phyloP scores from a whole-genome alignment of 305 asterid species.

The Fraxinus sp. region DNA sequence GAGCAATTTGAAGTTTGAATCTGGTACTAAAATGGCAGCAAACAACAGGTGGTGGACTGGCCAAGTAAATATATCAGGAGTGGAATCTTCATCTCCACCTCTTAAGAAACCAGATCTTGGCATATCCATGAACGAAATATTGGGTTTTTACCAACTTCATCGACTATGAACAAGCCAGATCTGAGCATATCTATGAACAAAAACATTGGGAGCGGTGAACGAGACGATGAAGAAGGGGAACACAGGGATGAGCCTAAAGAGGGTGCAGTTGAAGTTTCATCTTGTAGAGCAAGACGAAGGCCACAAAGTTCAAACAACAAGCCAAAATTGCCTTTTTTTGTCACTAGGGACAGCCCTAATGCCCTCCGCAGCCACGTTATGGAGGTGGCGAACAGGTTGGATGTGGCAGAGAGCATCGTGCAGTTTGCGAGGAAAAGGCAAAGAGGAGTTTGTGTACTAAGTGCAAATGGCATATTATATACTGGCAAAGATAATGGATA shows the following conservation, averaged over 20 bases:
- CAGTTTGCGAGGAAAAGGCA: constrained; percentile 43
- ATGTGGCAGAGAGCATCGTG: constrained; percentile 43
- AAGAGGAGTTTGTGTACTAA: constrained; percentile 43
- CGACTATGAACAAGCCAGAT: constrained; percentile 41
- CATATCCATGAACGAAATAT: constrained; percentile 15
- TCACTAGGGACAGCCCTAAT: constrained; percentile 46
- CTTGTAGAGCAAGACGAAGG: constrained; percentile 40
- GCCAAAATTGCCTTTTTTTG: constrained; percentile 44
- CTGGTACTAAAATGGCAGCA: constrained; percentile 29
- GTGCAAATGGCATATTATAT: constrained; percentile 30
- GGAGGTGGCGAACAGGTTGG: constrained; percentile 45
- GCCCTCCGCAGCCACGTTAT: constrained; percentile 43
- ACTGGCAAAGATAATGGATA: too few relatives aligned
- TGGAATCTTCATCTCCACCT: constrained; percentile 37
- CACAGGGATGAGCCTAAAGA: constrained; percentile 42
- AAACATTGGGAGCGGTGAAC: constrained; percentile 23
- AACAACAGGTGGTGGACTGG: constrained; percentile 46
- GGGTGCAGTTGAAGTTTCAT: constrained; percentile 39
- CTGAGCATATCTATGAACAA: constrained; percentile 42
- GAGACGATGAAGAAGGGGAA: constrained; percentile 34
- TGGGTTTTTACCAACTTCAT: constrained; percentile 4
- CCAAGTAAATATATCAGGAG: constrained; percentile 41
- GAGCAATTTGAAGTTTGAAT: not conserved
- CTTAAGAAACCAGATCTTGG: constrained; percentile 22
- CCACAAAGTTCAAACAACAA: constrained; percentile 46